Base-by-base conservation (phyloP, 192 early-diverging fungal genomes). In the Umbelopsis vinacea region DNA sequence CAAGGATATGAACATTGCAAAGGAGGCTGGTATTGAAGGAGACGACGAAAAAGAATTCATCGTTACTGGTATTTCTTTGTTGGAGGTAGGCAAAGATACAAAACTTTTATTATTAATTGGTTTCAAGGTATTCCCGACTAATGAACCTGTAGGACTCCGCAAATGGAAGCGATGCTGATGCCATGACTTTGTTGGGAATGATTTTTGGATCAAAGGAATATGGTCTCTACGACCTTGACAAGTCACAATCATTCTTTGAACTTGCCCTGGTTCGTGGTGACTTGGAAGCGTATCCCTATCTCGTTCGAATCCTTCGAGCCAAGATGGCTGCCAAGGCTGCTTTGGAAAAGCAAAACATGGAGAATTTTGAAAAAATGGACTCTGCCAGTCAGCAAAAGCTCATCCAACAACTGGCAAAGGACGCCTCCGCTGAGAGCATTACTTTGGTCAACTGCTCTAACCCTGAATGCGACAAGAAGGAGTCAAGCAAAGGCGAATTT, bases 171-270 rank as follows among this genome's bases (percentile, higher is more conserved):
- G 85, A 86, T 45, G 76, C 73, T 14, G 85, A 86, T 43, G 75
- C 85, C 21, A 67, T 86, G 67, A 73, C 81, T 70, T 76, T 84
- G 45, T 37, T 86, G 66, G 85, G 85, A 4, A 79, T 86, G 73
- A 84, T 86, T 37, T 86, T 82, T 66, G 85, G 82, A 40, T 81
- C 78, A 50, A 77, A 80, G 69, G 83, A 84, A 19, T 84, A 81
- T 50, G 83, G 81, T 54, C 46, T 82, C 12, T 86, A 86, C 40
- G 81, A 86, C 46, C 77, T 86, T 53, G 83, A 84, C 24, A 77
- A 80, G 38, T 79, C 85, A 19, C 85, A 86, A 38, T 81, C 82
- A 55, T 71, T 82, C 48, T 76, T 86, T 46, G 85, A 86, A 69
- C 38, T 86, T 68, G 82, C 85, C 2, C 72, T 86, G 19, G 80